Percentiles rank a stretch among this genome's conserved stretches.
phyloP scores from a whole-genome alignment of 352 stramenopile species.

The Phytophthora europaea region DNA sequence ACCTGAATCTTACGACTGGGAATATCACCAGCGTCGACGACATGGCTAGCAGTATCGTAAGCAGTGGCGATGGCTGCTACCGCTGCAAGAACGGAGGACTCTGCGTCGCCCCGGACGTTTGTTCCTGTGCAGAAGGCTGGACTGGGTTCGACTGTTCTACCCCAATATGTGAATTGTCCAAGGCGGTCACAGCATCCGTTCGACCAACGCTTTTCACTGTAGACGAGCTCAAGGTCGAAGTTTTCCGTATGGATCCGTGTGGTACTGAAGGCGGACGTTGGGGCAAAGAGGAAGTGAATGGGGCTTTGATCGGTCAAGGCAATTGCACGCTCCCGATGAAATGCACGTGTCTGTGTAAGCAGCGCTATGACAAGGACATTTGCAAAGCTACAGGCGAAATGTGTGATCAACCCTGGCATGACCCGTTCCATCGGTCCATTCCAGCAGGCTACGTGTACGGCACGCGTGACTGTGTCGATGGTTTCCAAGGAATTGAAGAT shows the following conservation, averaged over 20 bases:
- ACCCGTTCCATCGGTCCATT: conserved; percentile 78
- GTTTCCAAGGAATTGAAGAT: conserved; percentile 95
- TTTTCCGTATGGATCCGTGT: conserved; percentile 96
- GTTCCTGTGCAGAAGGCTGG: conserved; percentile 94
- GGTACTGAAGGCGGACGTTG: conserved; percentile 79
- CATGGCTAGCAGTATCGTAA: conserved; percentile 41
- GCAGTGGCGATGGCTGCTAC: conserved; percentile 91
- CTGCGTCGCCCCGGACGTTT: conserved; percentile 93
- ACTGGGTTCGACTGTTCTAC: conserved; percentile 95
- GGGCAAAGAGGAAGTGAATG: conserved; percentile 80
- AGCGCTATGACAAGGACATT: conserved; percentile 73
- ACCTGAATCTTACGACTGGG: conserved; percentile 36
- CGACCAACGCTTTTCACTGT: conserved; percentile 94
- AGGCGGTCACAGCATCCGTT: conserved; percentile 62
- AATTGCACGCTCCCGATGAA: conserved; percentile 94
- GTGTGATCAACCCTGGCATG: conserved; percentile 88
- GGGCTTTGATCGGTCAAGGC: conserved; percentile 81
- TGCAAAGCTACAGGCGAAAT: conserved; percentile 80
- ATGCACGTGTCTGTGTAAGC: conserved; percentile 93
- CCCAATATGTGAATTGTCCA: conserved; percentile 88
- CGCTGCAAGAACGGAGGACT: conserved; percentile 95
- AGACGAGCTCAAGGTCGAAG: conserved; percentile 92
- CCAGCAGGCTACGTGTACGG: conserved; percentile 93
- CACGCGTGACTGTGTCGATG: conserved; percentile 90
- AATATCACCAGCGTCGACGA: conserved; percentile 37